phyloP scores from a whole-genome alignment of 2,329 filamentous ascomycete species.

The Polytolypa hystricis region DNA sequence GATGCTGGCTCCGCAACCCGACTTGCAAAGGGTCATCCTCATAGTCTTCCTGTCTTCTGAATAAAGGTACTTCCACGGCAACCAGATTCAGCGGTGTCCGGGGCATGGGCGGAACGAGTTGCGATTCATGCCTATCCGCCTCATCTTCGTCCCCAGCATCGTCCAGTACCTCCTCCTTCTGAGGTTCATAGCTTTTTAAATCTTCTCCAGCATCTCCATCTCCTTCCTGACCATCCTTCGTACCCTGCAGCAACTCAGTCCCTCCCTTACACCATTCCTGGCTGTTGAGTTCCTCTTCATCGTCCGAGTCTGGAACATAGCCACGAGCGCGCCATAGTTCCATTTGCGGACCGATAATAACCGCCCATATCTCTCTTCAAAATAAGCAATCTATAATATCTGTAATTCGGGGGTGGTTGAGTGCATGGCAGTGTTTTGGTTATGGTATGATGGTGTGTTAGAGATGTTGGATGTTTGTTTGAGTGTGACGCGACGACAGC shows the following conservation, averaged over 20 bases:
- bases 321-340: constrained; percentile 41
- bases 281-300: constrained; percentile 32
- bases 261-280: constrained; percentile 13
- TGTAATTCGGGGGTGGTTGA: too few species aligned
- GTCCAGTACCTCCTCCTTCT: too few species aligned
- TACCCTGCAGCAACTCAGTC: constrained; percentile 1
- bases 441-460: too few species aligned
- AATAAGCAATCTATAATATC: constrained; percentile 18
- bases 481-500: too few species aligned
- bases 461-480: too few species aligned
- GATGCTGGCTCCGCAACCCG: background rate
- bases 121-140: background rate
- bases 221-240: background rate
- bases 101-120: background rate
- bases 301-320: constrained; percentile 42
- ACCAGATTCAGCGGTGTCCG: background rate
- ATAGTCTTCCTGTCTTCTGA: constrained; percentile 1
- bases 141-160: background rate
- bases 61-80: background rate
- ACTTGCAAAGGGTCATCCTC: constrained; percentile 4
- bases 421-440: too few species aligned
- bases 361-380: constrained; percentile 30
- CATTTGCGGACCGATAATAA: constrained; percentile 22
- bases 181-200: background rate
- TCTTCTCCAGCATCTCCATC: background rate